Evolutionary conservation across 2,329 filamentous ascomycete species (phyloP), one percentile per base, ranked within the genome.

Genomic region (Laburnicola sp.): DNA sequence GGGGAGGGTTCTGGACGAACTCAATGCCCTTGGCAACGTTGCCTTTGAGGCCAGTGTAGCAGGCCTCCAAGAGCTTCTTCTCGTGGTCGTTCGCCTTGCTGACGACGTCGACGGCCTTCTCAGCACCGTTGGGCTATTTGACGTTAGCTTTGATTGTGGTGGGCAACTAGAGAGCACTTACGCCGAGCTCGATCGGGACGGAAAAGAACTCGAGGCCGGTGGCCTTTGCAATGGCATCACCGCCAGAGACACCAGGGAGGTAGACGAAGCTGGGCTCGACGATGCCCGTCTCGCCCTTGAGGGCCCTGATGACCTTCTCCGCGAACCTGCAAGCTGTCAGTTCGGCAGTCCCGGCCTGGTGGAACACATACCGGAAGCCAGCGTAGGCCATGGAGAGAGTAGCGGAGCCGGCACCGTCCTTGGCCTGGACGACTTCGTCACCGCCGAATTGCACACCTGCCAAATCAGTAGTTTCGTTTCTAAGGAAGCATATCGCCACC

Each of bases 181-280:
- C 91, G 71, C 94, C 94, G 64, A 99, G 91, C 79, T 96, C 90
- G 63, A 97, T 85, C 55, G 92, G 93, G 48, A 95, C 91, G 52
- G 94, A 96, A 85, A 99, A 99, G 82, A 89, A 99, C 50, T 99
- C 92, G 57, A 76, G 74, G 63, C 91, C 92, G 56, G 87, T 91
- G 70, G 86, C 84, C 82, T 96, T 91, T 57, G 82, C 83, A 65
- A 99, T 87, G 62, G 84, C 90, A 47, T 93, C 88, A 70, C 94
- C 94, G 56, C 93, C 94, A 48, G 88, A 78, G 43, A 99, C 84
- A 75, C 93, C 93, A 43, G 89, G 87, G 31, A 97, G 88, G 81
- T 97, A 97, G 78, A 99, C 87, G 76, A 88, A 99, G 75, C 91
- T 94, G 66, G 93, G 91, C 82, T 97, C 93, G 57, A 97, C 82